Base-by-base conservation (phyloP, 164 flowering plant genomes). In the Cinnamomum micranthum region DNA sequence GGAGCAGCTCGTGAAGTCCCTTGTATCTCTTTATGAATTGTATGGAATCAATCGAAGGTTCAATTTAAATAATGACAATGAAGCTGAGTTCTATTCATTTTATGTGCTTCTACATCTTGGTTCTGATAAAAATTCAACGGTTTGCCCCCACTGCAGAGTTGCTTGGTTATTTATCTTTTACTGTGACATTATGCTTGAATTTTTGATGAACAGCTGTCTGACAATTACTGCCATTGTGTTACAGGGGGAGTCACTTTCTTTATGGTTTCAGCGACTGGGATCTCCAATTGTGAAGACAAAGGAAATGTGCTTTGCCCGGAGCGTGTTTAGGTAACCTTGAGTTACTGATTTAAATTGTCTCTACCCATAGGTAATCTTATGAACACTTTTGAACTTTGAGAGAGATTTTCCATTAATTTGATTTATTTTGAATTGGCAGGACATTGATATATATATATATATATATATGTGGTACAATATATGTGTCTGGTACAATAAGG, bases 21-120 rank as follows among this genome's bases (percentile, higher is more conserved):
- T 95, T 47, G 63, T 80, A 35, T 85, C 95, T 73, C 85, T 95
- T 20, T 88, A 85, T 83, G 85, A 81, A 76, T 79, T 93, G 51
- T 95, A 93, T 75, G 88, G 86, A 33, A 79, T 80, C 67, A 89
- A 87, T 81, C 83, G 82, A 68, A 80, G 68, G 31, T 73, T 83
- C 27, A 73, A 72, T 65, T 77, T 80, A 70, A 68, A 69, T 63
- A 81, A 65, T 74, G 71, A 76, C 69, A 84, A 94, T 75, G 94
- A 90, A 87, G 88, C 95, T 66, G 91, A 92, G 80, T 94, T 86
- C 77, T 82, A 77, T 68, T 94, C 98, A 25, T 82, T 87, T 73
- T 90, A 91, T 77, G 88, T 91, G 72, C 94, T 94, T 69, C 93
- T 92, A 74, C 95, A 90, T 79, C 91, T 94, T 74, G 84, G 84